Evolutionary conservation across 2,329 filamentous ascomycete genomes (phyloP).

Genomic region (Neophaeococcomyces aloes): DNA sequence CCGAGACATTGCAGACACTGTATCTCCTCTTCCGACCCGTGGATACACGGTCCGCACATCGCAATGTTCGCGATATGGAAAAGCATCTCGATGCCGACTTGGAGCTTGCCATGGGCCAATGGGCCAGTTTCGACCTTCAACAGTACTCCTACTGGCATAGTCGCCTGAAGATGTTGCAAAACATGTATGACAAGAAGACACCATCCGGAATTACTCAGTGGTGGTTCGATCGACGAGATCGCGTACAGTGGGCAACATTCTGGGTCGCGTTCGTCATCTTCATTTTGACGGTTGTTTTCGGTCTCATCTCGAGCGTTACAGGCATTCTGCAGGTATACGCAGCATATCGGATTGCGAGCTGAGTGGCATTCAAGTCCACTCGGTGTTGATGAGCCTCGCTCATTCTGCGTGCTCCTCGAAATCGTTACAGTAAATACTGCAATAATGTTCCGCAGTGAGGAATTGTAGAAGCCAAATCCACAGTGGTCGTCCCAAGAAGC

Average conservation of each 20-base stretch:
- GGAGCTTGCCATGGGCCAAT: not conserved
- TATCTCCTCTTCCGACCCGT: constrained; percentile 4
- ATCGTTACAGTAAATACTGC: no score
- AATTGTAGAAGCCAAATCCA: no score
- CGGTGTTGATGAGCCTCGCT: no score
- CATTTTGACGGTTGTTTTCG: constrained; percentile 23
- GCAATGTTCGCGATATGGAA: not conserved
- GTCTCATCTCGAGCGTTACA: constrained; percentile 24
- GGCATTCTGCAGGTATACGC: constrained; percentile 25
- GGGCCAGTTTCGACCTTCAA: constrained; percentile 17
- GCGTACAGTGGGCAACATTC: constrained; percentile 27
- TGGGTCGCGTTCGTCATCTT: constrained; percentile 27
- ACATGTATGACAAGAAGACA: constrained; percentile 22
- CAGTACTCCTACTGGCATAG: constrained; percentile 26
- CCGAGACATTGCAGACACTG: constrained; percentile 2
- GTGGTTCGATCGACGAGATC: constrained; percentile 26
- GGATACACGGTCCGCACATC: not conserved
- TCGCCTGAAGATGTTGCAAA: constrained; percentile 23
- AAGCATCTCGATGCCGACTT: constrained; percentile 1
- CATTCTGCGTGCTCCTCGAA: no score
- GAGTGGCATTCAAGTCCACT: no score
- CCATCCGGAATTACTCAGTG: constrained; percentile 23
- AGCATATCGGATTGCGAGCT: no score
- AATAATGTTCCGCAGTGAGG: no score
- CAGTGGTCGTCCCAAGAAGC: no score